Conservation (phyloP, 495 filamentous ascomycete genomes). For the Margaritispora aquatica region DNA sequence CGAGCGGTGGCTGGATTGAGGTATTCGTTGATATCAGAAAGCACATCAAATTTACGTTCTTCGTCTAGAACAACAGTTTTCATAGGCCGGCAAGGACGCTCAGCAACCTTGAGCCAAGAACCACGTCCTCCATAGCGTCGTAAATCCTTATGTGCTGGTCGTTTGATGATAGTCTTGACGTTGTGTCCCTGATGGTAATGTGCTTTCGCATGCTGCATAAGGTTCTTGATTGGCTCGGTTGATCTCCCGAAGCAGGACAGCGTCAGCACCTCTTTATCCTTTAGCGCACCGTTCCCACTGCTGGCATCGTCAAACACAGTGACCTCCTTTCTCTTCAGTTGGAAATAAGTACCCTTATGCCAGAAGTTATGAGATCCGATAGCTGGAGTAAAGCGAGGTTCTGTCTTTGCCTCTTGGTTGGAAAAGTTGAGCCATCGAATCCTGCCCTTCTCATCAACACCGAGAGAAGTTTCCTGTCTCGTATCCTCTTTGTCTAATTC, state of each 20-base stretch:
- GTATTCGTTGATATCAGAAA: conserved; percentile 85
- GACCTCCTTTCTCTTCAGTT: conserved; percentile 29
- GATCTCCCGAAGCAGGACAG: conserved; percentile 43
- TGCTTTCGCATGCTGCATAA: conserved; percentile 50
- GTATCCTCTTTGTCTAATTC: conserved; percentile 42
- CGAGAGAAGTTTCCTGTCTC: conserved; percentile 8
- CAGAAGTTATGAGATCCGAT: conserved; percentile 38
- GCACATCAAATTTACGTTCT: conserved; percentile 61
- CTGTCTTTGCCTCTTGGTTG: conserved; percentile 30
- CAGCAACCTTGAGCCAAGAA: conserved; percentile 59
- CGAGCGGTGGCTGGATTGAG: conserved; percentile 62
- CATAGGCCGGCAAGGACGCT: conserved; percentile 69
- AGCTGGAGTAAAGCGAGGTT: conserved; percentile 43
- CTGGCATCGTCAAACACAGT: conserved; percentile 21
- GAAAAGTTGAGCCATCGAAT: conserved; percentile 24
- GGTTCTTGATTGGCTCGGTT: conserved; percentile 55
- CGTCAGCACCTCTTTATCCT: conserved; percentile 36
- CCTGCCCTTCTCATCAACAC: conserved; percentile 15
- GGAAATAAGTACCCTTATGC: conserved; percentile 32
- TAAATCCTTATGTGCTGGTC: conserved; percentile 31
- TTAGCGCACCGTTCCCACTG: conserved; percentile 17
- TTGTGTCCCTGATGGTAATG: conserved; percentile 40
- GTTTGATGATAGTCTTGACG: conserved; percentile 43
- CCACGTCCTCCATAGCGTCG: conserved; percentile 18
- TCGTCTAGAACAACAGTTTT: conserved; percentile 78